phyloP scores from a whole-genome alignment of 495 filamentous ascomycete species.

The Jackrogersella multiformis region DNA sequence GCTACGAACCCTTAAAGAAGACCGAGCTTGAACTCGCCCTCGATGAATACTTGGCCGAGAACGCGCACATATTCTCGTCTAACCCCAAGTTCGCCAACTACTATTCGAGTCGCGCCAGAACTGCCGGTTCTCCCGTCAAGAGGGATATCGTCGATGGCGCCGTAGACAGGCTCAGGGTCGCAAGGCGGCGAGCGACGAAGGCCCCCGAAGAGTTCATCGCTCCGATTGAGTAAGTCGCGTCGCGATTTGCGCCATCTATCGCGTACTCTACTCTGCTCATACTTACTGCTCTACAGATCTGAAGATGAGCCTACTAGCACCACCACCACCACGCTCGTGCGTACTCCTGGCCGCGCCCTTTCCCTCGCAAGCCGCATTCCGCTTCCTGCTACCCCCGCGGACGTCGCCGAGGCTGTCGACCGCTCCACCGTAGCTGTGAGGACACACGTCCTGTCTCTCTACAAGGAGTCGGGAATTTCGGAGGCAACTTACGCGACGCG shows the following conservation, averaged over 20 bases:
- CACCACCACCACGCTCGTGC: constrained; percentile 54
- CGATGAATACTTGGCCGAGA: constrained; percentile 75
- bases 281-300: constrained; percentile 34
- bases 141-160: constrained; percentile 62
- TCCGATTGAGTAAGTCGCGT: constrained; percentile 52
- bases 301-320: constrained; percentile 47
- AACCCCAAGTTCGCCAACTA: constrained; percentile 76
- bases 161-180: constrained; percentile 50
- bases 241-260: constrained; percentile 18
- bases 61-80: constrained; percentile 66
- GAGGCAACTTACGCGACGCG: constrained; percentile 68
- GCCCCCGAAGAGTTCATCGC: constrained; percentile 55
- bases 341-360: constrained; percentile 58
- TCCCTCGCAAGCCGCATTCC: constrained; percentile 62
- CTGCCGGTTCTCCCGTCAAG: constrained; percentile 78
- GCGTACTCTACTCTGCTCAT: not conserved
- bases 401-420: constrained; percentile 86
- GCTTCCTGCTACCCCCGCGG: constrained; percentile 84
- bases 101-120: constrained; percentile 71
- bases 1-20: constrained; percentile 78
- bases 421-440: constrained; percentile 72
- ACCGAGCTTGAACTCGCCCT: constrained; percentile 80
- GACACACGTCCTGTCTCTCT: constrained; percentile 57
- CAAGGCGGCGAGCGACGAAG: constrained; percentile 58
- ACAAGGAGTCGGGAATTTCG: constrained; percentile 59